A percentile compares a stretch with the other conserved stretches of the same genome.
phyloP scores from a whole-genome alignment of 768 basidiomycete species.

The Mycena pura region DNA sequence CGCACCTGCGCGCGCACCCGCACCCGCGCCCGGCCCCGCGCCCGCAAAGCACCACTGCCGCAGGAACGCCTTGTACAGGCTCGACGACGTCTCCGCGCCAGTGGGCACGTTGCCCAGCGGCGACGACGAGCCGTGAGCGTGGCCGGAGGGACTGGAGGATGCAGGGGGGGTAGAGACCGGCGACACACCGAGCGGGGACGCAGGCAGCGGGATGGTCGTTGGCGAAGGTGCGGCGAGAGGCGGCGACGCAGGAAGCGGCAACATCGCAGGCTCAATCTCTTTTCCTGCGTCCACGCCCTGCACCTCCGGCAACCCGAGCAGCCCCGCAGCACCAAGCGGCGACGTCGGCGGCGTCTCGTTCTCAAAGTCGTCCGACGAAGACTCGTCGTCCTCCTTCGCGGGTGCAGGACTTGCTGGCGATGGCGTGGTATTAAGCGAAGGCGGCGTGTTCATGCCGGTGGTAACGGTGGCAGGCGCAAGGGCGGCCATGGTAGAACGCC shows the following conservation, averaged over 20 bases:
- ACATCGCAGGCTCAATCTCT: background rate
- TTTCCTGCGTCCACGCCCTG: background rate
- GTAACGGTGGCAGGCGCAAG: background rate
- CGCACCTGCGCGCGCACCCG: background rate
- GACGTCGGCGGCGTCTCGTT: constrained; percentile 26
- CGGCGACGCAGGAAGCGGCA: background rate
- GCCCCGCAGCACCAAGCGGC: constrained; percentile 12
- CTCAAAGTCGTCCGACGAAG: constrained; percentile 8
- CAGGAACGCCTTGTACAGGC: constrained; percentile 64
- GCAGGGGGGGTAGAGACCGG: background rate
- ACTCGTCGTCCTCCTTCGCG: background rate
- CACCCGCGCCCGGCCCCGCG: background rate
- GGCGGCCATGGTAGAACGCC: background rate
- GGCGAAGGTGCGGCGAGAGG: background rate
- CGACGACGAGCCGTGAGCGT: background rate
- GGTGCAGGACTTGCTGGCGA: background rate
- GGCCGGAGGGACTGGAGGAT: background rate
- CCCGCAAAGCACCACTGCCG: constrained; percentile 72
- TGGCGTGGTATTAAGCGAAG: too few species aligned
- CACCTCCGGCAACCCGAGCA: constrained; percentile 8
- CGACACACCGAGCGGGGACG: background rate
- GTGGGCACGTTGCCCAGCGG: constrained; percentile 16
- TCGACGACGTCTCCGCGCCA: constrained; percentile 30
- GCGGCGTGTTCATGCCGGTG: background rate
- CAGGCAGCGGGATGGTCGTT: background rate